phyloP scores from a whole-genome alignment of 352 stramenopile species.

The Phytophthora citricola region DNA sequence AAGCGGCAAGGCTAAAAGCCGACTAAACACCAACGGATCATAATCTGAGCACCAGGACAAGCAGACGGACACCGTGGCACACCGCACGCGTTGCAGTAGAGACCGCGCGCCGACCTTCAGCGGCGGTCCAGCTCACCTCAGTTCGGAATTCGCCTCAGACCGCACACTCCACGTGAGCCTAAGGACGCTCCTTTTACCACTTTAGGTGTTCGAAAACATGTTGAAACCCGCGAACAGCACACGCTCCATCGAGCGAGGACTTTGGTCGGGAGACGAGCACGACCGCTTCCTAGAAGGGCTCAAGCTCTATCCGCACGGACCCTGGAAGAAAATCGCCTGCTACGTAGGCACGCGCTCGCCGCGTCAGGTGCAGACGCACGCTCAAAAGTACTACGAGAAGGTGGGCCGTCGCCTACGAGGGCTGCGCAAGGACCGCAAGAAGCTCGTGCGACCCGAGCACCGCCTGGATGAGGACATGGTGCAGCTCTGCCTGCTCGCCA shows the following conservation, averaged over 20 bases:
- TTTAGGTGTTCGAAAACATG: slow-evolving; percentile 3
- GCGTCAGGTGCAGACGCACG: slow-evolving; percentile 66
- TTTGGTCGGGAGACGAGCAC: slow-evolving; percentile 67
- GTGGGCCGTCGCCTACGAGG: slow-evolving; percentile 45
- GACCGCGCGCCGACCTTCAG: slow-evolving; percentile 4
- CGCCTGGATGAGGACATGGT: slow-evolving; percentile 50
- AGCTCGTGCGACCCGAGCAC: slow-evolving; percentile 45
- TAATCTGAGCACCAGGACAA: slow-evolving; percentile 13
- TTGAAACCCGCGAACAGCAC: slow-evolving; percentile 23
- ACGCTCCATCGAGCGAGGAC: slow-evolving; percentile 33
- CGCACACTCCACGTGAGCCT: background rate
- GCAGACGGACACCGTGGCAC: slow-evolving; percentile 8
- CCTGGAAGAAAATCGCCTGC: slow-evolving; percentile 59
- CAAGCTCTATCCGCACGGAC: slow-evolving; percentile 53
- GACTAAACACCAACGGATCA: slow-evolving; percentile 26
- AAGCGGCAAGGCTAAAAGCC: background rate
- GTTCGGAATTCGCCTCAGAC: slow-evolving; percentile 22
- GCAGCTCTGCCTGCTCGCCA: slow-evolving; percentile 43
- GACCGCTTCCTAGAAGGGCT: slow-evolving; percentile 65
- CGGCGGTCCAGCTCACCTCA: slow-evolving; percentile 12
- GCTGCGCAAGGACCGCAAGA: slow-evolving; percentile 54
- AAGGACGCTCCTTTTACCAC: background rate
- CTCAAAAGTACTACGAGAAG: slow-evolving; percentile 72
- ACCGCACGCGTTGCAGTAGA: slow-evolving; percentile 18
- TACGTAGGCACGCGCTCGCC: slow-evolving; percentile 56